These are phyloP conservation scores for Ichthyophthirius multifiliis DNA, from an alignment of 169 alveolate species.

Conservation along the genomic window DNA sequence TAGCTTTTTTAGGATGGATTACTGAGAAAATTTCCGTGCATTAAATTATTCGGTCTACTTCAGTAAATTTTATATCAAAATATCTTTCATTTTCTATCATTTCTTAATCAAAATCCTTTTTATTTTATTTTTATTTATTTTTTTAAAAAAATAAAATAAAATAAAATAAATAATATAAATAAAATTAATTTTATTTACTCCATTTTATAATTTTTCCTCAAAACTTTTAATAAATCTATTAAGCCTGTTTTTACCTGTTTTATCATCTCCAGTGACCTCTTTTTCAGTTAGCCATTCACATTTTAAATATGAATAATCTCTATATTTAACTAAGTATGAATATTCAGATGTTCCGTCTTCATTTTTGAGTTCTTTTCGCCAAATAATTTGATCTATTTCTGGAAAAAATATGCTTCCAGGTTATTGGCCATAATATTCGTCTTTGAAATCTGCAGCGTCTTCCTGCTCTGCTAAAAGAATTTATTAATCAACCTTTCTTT, in stretches of 20 bases:
- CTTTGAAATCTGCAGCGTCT: background rate
- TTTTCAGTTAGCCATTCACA: conserved; percentile 42
- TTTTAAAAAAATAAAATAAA: conserved; percentile 20
- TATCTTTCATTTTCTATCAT: background rate
- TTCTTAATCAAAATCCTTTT: conserved; percentile 33
- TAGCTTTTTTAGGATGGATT: conserved; percentile 70
- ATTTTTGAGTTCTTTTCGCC: background rate
- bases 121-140: background rate
- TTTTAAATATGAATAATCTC: conserved; percentile 29
- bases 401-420: conserved; percentile 31
- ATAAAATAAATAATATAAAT: background rate
- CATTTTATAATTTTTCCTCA: conserved; percentile 22
- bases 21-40: conserved; percentile 58
- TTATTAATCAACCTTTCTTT: background rate
- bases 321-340: conserved; percentile 23
- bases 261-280: conserved; percentile 11
- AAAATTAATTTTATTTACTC: conserved; percentile 1
- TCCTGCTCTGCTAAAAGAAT: conserved; percentile 4
- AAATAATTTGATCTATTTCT: conserved; percentile 36
- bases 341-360: background rate
- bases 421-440: background rate
- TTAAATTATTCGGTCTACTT: conserved; percentile 37
- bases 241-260: conserved; percentile 25
- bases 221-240: conserved; percentile 29
- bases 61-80: conserved; percentile 32